Evolutionary conservation across 2,329 filamentous ascomycete species (phyloP).

Genomic region (Fusarium heterosporum): DNA sequence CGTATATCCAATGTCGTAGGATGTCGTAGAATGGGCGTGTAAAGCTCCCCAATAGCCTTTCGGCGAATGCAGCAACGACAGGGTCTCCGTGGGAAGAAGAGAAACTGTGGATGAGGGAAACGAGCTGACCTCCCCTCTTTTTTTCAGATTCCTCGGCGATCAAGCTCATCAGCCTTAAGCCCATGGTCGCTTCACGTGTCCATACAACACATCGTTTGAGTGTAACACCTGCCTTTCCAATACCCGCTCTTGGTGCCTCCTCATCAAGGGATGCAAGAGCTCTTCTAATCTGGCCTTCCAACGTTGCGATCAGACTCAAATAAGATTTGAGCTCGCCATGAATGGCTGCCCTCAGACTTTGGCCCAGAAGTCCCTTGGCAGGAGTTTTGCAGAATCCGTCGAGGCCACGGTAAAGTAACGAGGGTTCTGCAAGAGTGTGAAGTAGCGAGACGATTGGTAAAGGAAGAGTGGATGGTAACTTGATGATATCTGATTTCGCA

Average conservation of each 20-base stretch:
- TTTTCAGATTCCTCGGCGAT: slow-evolving; percentile 92
- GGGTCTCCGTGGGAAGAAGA: slow-evolving; percentile 95
- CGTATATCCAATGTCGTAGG: slow-evolving; percentile 96
- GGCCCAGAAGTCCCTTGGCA: slow-evolving; percentile 86
- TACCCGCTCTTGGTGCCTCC: slow-evolving; percentile 72
- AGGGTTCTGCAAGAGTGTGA: slow-evolving; percentile 91
- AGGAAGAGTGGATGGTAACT: slow-evolving; percentile 82
- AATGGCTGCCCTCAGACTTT: slow-evolving; percentile 91
- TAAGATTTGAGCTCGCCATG: slow-evolving; percentile 88
- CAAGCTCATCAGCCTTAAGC: slow-evolving; percentile 88
- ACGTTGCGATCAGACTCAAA: slow-evolving; percentile 86
- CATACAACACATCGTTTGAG: slow-evolving; percentile 96
- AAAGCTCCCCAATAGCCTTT: slow-evolving; percentile 85
- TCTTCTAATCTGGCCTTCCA: slow-evolving; percentile 91
- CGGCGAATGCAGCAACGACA: slow-evolving; percentile 92
- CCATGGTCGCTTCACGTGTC: slow-evolving; percentile 98
- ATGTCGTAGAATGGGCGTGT: slow-evolving; percentile 98
- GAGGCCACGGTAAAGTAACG: slow-evolving; percentile 86
- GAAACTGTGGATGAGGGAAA: slow-evolving; percentile 92
- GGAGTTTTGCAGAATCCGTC: slow-evolving; percentile 84
- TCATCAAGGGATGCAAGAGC: slow-evolving; percentile 82
- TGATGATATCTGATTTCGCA: slow-evolving; percentile 73
- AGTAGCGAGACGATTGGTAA: slow-evolving; percentile 87
- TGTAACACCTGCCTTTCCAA: slow-evolving; percentile 90
- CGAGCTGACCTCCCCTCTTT: slow-evolving; percentile 87